Evolutionary conservation across 306 rosid genomes (phyloP).

Genomic region (Canavalia gladiata): DNA sequence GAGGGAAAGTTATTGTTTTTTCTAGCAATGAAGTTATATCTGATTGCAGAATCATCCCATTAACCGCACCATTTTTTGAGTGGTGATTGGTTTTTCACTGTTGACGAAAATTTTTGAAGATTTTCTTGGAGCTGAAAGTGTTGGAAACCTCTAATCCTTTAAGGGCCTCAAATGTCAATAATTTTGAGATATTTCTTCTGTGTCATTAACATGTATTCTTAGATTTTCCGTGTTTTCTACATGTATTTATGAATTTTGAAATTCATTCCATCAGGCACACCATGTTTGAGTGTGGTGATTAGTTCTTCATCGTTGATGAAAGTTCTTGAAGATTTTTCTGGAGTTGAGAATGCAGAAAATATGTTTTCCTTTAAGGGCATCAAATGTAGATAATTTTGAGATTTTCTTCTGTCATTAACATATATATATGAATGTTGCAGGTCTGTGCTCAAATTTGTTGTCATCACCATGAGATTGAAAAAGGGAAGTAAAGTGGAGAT

Average conservation of each 20-base stretch:
- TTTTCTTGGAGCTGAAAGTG: not conserved
- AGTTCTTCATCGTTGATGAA: no score
- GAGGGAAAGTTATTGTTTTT: not conserved
- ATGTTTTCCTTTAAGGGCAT: no score
- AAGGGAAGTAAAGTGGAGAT: conserved; percentile 83
- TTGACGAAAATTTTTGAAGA: not conserved
- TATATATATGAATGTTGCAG: conserved; percentile 49
- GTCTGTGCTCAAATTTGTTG: conserved; percentile 32
- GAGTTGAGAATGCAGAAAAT: no score
- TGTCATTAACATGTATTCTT: no score
- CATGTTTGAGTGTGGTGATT: no score
- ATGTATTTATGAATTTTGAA: no score
- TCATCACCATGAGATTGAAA: conserved; percentile 66
- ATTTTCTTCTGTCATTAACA: conserved; percentile 14
- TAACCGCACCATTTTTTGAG: not conserved
- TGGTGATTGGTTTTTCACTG: not conserved
- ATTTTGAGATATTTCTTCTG: no score
- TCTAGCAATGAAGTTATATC: not conserved
- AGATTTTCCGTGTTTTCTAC: no score
- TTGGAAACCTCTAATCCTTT: not conserved
- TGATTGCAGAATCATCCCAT: not conserved
- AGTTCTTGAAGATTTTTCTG: no score
- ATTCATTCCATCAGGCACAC: no score
- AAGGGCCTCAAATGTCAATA: no score
- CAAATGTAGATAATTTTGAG: not conserved